Conservation (phyloP, 148 eudicot species). For the Spergularia marina region DNA sequence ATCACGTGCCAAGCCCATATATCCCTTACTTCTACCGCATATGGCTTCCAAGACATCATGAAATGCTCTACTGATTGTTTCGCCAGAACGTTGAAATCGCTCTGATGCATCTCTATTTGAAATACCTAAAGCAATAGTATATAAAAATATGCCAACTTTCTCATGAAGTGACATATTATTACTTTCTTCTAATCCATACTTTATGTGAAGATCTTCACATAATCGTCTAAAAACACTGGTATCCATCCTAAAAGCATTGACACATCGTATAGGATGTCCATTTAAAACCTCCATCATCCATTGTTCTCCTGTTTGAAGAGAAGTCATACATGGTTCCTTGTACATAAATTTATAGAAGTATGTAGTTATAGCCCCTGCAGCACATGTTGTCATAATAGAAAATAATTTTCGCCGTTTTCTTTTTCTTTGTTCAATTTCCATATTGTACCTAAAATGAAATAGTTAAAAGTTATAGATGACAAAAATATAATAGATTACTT, state of each 20-base stretch:
- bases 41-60: not conserved
- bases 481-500: too few relatives aligned
- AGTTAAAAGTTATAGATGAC: too few relatives aligned
- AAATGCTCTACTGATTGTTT: not conserved
- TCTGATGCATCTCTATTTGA: not conserved
- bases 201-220: not conserved
- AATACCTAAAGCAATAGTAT: too few relatives aligned
- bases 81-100: not conserved
- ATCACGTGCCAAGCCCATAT: too few relatives aligned
- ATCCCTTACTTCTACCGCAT: not conserved
- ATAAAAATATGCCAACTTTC: not conserved
- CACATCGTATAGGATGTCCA: not conserved
- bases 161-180: not conserved
- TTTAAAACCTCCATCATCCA: not conserved
- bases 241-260: not conserved
- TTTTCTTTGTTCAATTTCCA: too few relatives aligned
- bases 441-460: too few relatives aligned
- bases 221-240: not conserved
- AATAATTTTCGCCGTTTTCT: too few relatives aligned
- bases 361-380: too few relatives aligned
- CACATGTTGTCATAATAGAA: too few relatives aligned
- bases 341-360: too few relatives aligned
- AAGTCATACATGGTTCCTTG: too few relatives aligned
- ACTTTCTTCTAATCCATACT: not conserved
- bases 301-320: too few relatives aligned